Evolutionary conservation across 2,329 filamentous ascomycete genomes (phyloP).

Genomic region (Paraconiothyrium brasiliense): DNA sequence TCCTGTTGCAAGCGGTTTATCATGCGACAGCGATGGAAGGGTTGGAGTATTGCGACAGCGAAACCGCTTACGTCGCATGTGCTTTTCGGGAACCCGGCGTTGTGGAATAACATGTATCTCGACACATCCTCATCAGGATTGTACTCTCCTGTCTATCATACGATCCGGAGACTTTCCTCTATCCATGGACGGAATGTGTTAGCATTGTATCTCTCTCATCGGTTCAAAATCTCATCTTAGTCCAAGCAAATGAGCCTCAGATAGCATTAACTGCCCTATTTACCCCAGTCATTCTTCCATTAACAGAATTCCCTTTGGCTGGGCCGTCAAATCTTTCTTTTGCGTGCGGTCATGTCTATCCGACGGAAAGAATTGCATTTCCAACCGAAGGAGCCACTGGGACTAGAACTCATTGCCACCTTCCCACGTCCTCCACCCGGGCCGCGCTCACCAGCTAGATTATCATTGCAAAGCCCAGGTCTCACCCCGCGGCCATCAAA

Average conservation of each 20-base stretch:
- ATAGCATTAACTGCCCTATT: background rate
- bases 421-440: conserved; percentile 25
- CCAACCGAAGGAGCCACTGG: background rate
- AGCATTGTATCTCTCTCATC: background rate
- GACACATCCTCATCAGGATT: background rate
- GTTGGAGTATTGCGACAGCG: conserved; percentile 4
- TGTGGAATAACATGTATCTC: background rate
- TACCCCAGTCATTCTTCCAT: background rate
- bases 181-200: background rate
- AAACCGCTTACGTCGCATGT: conserved; percentile 15
- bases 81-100: conserved; percentile 2
- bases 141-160: background rate
- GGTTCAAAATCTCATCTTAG: background rate
- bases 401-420: conserved; percentile 21
- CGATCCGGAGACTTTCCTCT: background rate
- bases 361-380: conserved; percentile 14
- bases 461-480: conserved; percentile 4
- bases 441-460: conserved; percentile 4
- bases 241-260: background rate
- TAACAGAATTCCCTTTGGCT: background rate
- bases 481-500: conserved; percentile 18
- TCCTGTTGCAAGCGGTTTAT: background rate
- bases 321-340: no score
- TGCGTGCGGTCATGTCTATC: conserved; percentile 3
- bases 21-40: background rate